A percentile compares a stretch with the other conserved stretches of the same genome.
phyloP scores from a whole-genome alignment of 202 grass and related monocot genomes.

The Tripidium arundinaceum region DNA sequence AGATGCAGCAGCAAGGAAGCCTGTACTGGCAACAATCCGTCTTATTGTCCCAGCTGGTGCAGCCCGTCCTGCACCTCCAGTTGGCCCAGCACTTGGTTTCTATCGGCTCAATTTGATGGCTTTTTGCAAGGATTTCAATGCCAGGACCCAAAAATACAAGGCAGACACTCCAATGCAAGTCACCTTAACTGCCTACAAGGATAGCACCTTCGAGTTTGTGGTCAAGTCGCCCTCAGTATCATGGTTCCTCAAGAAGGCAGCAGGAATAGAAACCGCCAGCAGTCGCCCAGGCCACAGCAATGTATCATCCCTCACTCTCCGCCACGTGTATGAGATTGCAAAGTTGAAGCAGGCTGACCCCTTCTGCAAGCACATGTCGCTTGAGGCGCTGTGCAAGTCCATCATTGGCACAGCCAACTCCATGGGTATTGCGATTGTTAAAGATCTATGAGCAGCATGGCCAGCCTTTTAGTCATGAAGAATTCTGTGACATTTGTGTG shows the following conservation, averaged over 20 bases:
- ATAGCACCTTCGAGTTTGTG: constrained; percentile 79
- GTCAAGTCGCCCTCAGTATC: constrained; percentile 80
- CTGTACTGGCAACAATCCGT: constrained; percentile 68
- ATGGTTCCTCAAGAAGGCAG: constrained; percentile 88
- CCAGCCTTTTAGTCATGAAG: neutral
- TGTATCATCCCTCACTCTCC: constrained; percentile 55
- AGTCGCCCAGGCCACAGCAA: constrained; percentile 50
- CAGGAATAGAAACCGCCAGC: constrained; percentile 66
- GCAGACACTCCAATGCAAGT: constrained; percentile 89
- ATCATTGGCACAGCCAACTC: constrained; percentile 87
- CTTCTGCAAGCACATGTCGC: constrained; percentile 64
- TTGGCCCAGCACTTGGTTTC: constrained; percentile 69
- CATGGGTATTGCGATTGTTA: constrained; percentile 88
- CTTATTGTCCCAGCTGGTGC: constrained; percentile 65
- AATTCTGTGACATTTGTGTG: too few species aligned
- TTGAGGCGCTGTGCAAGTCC: constrained; percentile 82
- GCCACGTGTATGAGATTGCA: constrained; percentile 84
- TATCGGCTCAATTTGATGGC: constrained; percentile 92
- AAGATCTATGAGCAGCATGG: constrained; percentile 56
- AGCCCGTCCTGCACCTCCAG: constrained; percentile 72
- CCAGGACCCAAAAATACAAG: constrained; percentile 90
- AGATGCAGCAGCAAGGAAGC: constrained; percentile 53
- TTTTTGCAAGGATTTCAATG: constrained; percentile 97
- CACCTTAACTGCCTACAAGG: constrained; percentile 78
- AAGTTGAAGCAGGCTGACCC: constrained; percentile 83